Evolutionary conservation across 257 asterid species (phyloP).

Genomic region (Solanum medicagineum): DNA sequence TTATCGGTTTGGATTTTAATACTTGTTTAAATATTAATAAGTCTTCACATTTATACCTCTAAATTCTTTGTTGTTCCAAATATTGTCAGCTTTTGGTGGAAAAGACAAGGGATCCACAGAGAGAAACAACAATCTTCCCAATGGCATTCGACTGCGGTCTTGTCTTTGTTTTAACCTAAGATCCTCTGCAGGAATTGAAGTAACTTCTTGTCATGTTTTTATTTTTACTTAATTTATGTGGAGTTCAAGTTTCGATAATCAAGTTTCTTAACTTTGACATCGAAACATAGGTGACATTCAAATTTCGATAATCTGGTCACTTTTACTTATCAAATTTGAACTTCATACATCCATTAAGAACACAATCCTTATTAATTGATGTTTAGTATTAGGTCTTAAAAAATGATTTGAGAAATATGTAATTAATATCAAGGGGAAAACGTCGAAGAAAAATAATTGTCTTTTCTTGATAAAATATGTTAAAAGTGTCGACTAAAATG

Average conservation of each 20-base stretch:
- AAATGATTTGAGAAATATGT: too few species aligned
- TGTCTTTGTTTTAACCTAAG: conserved; percentile 24
- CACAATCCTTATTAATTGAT: too few species aligned
- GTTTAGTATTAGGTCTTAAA: too few species aligned
- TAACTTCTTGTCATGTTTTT: neutral
- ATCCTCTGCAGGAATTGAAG: conserved; percentile 26
- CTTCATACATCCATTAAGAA: too few species aligned
- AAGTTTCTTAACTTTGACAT: too few species aligned
- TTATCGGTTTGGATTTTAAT: neutral
- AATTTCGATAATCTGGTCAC: neutral
- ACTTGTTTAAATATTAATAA: too few species aligned
- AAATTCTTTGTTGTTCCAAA: neutral
- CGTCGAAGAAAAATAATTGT: too few species aligned
- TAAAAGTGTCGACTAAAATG: too few species aligned
- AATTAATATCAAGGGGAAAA: too few species aligned
- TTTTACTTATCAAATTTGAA: too few species aligned
- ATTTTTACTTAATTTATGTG: neutral
- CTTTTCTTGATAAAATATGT: too few species aligned
- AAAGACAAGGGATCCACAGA: conserved; percentile 2
- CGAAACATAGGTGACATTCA: neutral
- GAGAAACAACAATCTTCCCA: conserved; percentile 16
- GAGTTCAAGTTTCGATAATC: neutral
- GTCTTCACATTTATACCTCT: neutral
- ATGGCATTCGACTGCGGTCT: conserved; percentile 17
- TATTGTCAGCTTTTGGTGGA: conserved; percentile 3